Base-by-base conservation (phyloP, 208 protist genomes). In the Leishmania gerbilli region DNA sequence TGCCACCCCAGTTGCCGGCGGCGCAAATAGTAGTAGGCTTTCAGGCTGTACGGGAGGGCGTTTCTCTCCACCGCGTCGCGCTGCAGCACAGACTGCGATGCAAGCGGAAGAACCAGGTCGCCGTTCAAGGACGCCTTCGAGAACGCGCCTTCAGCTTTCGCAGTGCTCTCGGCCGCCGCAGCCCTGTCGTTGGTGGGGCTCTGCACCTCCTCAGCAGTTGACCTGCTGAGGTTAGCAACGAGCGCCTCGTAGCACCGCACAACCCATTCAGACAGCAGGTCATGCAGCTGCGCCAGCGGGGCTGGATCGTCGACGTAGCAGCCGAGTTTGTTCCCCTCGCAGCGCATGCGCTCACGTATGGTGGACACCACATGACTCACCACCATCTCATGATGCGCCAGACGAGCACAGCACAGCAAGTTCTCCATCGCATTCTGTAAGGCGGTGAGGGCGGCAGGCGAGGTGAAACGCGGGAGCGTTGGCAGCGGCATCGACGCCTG, bases 21-120 rank as follows among this genome's bases (percentile, higher is more conserved):
- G 40, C 83, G 78, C 68, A 80, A 47, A 76, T 80, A 87, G 76
- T 87, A 87, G 79, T 87, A 85, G 47, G 82, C 82, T 71, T 86
- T 84, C 37, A 78, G 55, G 45, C 64, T 79, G 71, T 79, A 84
- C 42, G 47, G 47, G 17, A 82, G 9, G 31, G 58, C n/a, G 42
- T 82, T 71, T 49, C 40, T 47, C 51, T 64, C 85, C 8, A 55
- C 55, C 7, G 34, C 37, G 60, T 76, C 68, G 58, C 37, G 77
- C 42, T 79, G 64, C 21, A 37, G 47, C 37, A 60, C 9, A 17
- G 71, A 4, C 11, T 51, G 82, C 27, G 56, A 62, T 24, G 82
- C 45, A 7, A 64, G 42, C 3, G 84, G 72, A 58, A 79, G 74
- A 3, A 17, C 3, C 27, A 37, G 55, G 24, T 17, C 45, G 55